Base-by-base conservation (phyloP, 2,329 filamentous ascomycete species). In the Tolypocladium capitatum region DNA sequence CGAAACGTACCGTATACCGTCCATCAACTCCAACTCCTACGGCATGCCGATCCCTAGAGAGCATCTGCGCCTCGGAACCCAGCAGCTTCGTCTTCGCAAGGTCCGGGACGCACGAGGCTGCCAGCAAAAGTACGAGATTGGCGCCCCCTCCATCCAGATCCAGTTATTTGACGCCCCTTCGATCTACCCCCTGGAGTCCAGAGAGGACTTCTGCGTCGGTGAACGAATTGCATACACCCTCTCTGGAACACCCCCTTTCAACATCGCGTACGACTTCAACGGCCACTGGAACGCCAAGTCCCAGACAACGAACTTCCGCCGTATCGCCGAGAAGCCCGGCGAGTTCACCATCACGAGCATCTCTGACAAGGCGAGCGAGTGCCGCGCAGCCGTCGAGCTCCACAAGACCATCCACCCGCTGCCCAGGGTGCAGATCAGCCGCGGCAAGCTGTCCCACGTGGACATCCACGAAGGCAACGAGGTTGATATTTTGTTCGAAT, bases 391-490 rank as follows among this genome's bases (percentile, higher is more conserved):
- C 8, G 84, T 89, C 48, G 76, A 86, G 51, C 78, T 96, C 45
- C 78, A 76, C 46, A 94, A 94, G 65, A 75, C 76, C 7, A 94
- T 98, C 56, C 92, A 97, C 62, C 84, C 88, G 46, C 84, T 97
- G 69, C 92, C 92, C 3, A 90, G 85, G 50, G 94, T 96, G 43
- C 83, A 83, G 55, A 87, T 98, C 55, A 91, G 85, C 60, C 86
- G 87, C 58, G 94, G 94, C 30, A 78, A 78, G 52, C 82, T 86
- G 50, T 79, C 82, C 7, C 81, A 85, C 55, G 83, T 94, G 33
- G 92, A 97, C 61, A 98, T 98, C 52, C 94, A 97, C 63, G 91
- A 98, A 70, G 92, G 92, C 56, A 89, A 89, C 52, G 86, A 94
- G 62, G 89, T 92, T 1, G 87, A 96, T 61, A 89, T 98, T 46